A percentile compares a stretch with the other conserved stretches of the same genome.
These are phyloP conservation scores for Cytidiella melzeri DNA, from an alignment of 768 basidiomycete species.

Conservation along the genomic window DNA sequence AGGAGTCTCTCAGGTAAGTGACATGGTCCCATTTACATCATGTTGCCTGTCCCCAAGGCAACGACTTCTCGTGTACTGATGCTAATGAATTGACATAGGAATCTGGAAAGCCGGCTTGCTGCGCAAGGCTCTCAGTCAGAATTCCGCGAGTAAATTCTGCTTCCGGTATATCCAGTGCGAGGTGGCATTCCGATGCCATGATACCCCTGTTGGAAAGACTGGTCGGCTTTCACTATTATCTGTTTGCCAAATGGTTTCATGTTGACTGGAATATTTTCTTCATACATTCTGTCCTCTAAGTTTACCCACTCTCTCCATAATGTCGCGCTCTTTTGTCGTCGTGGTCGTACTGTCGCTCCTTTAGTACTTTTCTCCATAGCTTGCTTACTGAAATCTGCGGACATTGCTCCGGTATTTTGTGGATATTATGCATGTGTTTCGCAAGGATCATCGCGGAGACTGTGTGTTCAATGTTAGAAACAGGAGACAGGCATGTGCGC, in stretches of 20 bases:
- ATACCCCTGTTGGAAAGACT: constrained; percentile 24
- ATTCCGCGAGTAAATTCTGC: constrained; percentile 54
- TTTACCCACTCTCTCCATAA: constrained; percentile 5
- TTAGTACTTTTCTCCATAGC: constrained; percentile 3
- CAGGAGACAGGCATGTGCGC: no score
- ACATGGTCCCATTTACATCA: no score
- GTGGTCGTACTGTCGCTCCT: not conserved
- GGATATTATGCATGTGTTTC: not conserved
- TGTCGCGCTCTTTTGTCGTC: constrained; percentile 1
- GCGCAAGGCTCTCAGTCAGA: constrained; percentile 82
- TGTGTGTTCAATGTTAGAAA: no score
- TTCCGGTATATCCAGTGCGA: constrained; percentile 9
- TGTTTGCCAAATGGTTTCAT: constrained; percentile 13
- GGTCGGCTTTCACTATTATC: constrained; percentile 10
- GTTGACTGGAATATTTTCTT: constrained; percentile 6
- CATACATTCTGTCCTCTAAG: no score
- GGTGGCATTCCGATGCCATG: constrained; percentile 16
- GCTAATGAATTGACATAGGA: no score
- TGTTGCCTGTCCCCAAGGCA: no score
- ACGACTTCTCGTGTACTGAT: no score
- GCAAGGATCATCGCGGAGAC: no score
- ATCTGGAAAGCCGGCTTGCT: constrained; percentile 85
- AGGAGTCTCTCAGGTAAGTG: constrained; percentile 80
- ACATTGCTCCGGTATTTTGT: not conserved
- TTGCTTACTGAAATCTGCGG: constrained; percentile 1